phyloP scores from a whole-genome alignment of 1,139 yeast species.

The Saccharomyces pastorianus region DNA sequence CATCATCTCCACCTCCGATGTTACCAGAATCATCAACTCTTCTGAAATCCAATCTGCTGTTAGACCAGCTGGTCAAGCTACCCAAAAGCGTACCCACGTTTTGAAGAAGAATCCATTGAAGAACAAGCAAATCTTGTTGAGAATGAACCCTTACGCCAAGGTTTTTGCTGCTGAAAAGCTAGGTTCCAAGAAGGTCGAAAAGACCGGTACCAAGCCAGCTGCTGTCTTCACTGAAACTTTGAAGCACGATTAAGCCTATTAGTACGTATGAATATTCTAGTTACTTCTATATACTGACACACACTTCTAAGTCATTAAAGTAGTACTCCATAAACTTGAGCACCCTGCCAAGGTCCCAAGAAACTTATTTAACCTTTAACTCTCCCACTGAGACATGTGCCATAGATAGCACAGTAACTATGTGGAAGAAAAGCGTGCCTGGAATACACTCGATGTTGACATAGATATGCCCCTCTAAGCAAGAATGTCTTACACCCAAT shows the following conservation, averaged over 20 bases:
- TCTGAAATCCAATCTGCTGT: conserved; percentile 97
- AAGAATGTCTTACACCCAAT: too few relatives aligned
- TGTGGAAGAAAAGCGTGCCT: too few relatives aligned
- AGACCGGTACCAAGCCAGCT: conserved; percentile 59
- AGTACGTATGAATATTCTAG: too few relatives aligned
- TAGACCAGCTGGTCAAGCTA: conserved; percentile 92
- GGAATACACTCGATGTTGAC: too few relatives aligned
- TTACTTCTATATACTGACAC: too few relatives aligned
- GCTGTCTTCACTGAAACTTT: conserved; percentile 63
- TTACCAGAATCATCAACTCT: conserved; percentile 96
- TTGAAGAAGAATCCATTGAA: conserved; percentile 99
- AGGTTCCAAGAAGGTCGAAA: conserved; percentile 74
- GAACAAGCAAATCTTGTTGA: conserved; percentile 97
- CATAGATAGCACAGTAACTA: too few relatives aligned
- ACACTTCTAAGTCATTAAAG: too few relatives aligned
- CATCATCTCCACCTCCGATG: conserved; percentile 93
- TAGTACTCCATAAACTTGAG: too few relatives aligned
- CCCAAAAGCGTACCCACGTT: conserved; percentile 90
- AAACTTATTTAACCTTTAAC: too few relatives aligned
- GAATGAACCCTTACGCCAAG: conserved; percentile 99
- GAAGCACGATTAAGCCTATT: conserved; percentile 39
- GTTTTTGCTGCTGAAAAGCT: conserved; percentile 87
- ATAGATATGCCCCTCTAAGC: too few relatives aligned
- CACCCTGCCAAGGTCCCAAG: too few relatives aligned
- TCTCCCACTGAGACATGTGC: too few relatives aligned